Base-by-base conservation (phyloP, 169 alveolate genomes). In the Eimeria sp. region DNA sequence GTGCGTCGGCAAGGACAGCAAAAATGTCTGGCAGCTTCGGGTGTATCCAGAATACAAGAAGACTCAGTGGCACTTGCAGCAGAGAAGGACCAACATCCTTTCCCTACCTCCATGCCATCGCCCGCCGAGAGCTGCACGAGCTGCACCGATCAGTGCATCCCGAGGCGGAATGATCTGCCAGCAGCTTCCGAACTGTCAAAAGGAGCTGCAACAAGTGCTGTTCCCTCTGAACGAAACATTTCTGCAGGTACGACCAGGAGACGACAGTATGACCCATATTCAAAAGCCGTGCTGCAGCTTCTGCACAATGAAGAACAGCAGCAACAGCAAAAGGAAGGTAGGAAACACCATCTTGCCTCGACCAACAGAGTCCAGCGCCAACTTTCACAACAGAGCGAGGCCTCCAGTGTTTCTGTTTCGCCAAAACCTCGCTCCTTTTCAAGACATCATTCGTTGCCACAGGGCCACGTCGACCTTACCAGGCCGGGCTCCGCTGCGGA, bases 241-340 rank as follows among this genome's bases (percentile, higher is more conserved):
- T 16, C 92, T 14, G 78, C 78, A 45, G 78, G 75, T 45, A 54
- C 58, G 6, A 58, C 75, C 78, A 27, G 58, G 78, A 54, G 80
- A 73, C 57, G 90, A 61, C 92, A 47, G 63, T 80, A 84, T 45
- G 92, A 84, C 47, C 92, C 92, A 3, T 84, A 51, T 61, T 84
- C 80, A 9, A 80, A 84, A 2, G 92, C 92, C 47, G 92, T 84
- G 78, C 63, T 84, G 92, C 92, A 58, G 80, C 22, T 84, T 78
- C 80, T 84, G 80, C 90, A 51, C 22, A 73, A 54, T 27, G 90
- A 82, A 30, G 20, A 76, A 30, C 90, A 82, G 72, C 73, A 82
- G 14, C 90, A 82, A 25, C 87, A 76, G 63, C 87, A 76, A 22
- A 47, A 82, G 73, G 80, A 4, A 22, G 45, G 16, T 43, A 54